Conservation (phyloP, 208 protist species). For the Acanthamoeba healyi region DNA sequence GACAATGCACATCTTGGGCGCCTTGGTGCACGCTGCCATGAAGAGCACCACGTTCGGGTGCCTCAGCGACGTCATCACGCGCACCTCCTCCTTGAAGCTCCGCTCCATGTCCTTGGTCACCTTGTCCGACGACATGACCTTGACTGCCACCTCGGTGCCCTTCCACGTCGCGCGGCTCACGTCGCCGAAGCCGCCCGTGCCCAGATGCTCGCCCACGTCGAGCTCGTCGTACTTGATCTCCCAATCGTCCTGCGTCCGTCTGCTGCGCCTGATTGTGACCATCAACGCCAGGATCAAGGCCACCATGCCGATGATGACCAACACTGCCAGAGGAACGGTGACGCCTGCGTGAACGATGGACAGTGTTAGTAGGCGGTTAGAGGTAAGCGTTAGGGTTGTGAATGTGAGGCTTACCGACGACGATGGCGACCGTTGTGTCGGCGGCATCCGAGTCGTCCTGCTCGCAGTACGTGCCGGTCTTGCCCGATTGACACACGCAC, state of each 20-base stretch:
- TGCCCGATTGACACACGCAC: neutral
- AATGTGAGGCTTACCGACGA: neutral
- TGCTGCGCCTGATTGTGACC: neutral
- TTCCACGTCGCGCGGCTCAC: constrained; percentile 49
- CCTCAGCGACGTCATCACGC: neutral
- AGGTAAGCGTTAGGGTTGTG: neutral
- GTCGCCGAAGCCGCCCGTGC: constrained; percentile 69
- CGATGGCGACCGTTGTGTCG: neutral
- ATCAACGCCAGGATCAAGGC: neutral
- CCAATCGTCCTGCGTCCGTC: neutral
- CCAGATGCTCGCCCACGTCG: constrained; percentile 14
- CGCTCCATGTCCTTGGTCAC: constrained; percentile 50
- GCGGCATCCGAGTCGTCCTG: neutral
- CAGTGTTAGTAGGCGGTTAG: neutral
- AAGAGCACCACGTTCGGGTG: constrained; percentile 44
- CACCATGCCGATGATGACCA: neutral
- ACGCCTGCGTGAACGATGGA: neutral
- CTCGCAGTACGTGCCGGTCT: constrained; percentile 19
- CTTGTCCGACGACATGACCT: constrained; percentile 37
- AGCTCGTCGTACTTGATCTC: constrained; percentile 61
- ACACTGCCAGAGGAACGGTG: neutral
- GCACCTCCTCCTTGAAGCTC: constrained; percentile 56
- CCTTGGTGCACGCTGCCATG: constrained; percentile 25
- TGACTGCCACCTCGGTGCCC: constrained; percentile 61
- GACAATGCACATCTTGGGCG: constrained; percentile 16